Percentiles rank a stretch among this genome's conserved stretches.
These are phyloP conservation scores for Stagonosporopsis chrysanthemi DNA, from an alignment of 2,329 filamentous ascomycete species.

Conservation along the genomic window DNA sequence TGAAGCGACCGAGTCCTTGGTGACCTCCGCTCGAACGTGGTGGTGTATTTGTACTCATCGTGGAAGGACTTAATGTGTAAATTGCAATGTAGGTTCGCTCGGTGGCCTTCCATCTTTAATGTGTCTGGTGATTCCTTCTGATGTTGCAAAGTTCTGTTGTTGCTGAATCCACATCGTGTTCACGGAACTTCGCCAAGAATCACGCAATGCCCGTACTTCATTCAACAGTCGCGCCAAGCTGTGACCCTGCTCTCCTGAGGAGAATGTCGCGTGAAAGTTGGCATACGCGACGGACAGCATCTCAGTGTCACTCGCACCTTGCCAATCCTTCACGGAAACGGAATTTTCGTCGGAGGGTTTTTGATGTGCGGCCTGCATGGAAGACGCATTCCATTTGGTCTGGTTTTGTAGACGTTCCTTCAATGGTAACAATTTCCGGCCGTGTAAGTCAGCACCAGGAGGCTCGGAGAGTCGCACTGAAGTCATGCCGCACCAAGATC, in stretches of 20 bases:
- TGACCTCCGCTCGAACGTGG: neutral
- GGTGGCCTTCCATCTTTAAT: neutral
- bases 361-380: neutral
- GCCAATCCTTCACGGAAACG: neutral
- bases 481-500: neutral
- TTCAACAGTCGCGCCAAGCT: neutral
- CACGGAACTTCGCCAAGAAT: conserved; percentile 15
- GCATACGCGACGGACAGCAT: neutral
- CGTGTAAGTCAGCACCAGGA: neutral
- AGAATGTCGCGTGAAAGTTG: neutral
- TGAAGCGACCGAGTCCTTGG: conserved; percentile 3
- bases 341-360: neutral
- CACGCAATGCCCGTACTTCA: conserved; percentile 6
- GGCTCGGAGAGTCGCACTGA: neutral
- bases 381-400: too few relatives aligned
- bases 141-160: neutral
- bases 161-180: conserved; percentile 11
- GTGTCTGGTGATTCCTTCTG: neutral
- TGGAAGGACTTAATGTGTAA: neutral
- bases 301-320: neutral
- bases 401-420: neutral
- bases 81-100: neutral
- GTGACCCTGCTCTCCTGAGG: neutral
- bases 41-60: neutral
- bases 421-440: neutral